These are phyloP conservation scores for Tetradesmus lagerheimii DNA, from an alignment of 139 green algal genomes.

Conservation along the genomic window DNA sequence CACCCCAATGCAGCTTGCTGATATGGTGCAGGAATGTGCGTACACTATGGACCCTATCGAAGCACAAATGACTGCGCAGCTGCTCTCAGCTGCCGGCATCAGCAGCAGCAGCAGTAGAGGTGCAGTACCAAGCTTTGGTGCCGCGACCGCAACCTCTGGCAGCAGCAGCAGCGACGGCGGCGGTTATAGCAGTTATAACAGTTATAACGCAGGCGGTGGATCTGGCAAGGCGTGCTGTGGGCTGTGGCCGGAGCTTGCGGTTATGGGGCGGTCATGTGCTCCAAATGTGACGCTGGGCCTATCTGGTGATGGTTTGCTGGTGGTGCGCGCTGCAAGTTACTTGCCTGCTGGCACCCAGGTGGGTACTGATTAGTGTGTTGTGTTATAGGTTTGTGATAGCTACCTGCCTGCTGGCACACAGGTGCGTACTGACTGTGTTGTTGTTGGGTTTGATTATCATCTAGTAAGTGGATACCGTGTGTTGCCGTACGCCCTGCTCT, in stretches of 20 bases:
- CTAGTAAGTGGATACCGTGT: too few relatives aligned
- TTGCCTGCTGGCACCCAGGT: conserved; percentile 44
- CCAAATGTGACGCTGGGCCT: conserved; percentile 31
- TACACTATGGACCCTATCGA: conserved; percentile 23
- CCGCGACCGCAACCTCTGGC: not conserved
- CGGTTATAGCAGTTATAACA: not conserved
- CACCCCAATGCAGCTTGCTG: conserved; percentile 34
- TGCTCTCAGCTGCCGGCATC: not conserved
- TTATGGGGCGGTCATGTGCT: conserved; percentile 20
- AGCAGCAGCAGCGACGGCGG: not conserved
- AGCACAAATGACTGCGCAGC: not conserved
- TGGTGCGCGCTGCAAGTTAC: conserved; percentile 15
- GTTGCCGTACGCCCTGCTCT: too few relatives aligned
- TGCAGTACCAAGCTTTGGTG: too few relatives aligned
- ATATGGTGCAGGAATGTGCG: conserved; percentile 32
- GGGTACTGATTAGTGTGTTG: not conserved
- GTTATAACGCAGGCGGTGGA: not conserved
- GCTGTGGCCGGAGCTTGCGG: conserved; percentile 20
- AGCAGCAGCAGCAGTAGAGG: conserved; percentile 11
- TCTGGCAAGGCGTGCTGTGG: not conserved
- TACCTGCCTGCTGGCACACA: not conserved
- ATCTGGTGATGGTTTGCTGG: not conserved
- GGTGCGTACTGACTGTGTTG: too few relatives aligned
- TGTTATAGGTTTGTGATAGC: not conserved
- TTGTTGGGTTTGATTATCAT: too few relatives aligned